These are phyloP conservation scores for Ceratocystiopsis minuta DNA, from an alignment of 2,329 filamentous ascomycete genomes.

Conservation along the genomic window DNA sequence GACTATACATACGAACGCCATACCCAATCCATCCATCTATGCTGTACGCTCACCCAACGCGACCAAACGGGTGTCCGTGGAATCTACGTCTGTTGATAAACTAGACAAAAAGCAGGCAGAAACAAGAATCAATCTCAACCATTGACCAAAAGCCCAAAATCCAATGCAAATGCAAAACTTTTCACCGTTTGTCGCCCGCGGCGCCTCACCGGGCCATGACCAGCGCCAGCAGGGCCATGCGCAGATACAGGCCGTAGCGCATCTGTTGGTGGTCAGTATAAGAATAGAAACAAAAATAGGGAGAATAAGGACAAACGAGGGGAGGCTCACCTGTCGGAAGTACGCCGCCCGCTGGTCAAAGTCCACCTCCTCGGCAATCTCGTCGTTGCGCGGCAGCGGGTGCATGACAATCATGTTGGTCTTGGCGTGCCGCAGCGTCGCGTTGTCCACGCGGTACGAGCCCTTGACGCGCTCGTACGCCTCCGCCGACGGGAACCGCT, in stretches of 20 bases:
- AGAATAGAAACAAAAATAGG: too few relatives aligned
- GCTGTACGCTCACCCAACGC: constrained; percentile 5
- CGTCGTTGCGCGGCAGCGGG: constrained; percentile 80
- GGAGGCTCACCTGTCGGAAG: constrained; percentile 80
- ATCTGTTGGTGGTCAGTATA: constrained; percentile 38
- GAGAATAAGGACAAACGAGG: too few relatives aligned
- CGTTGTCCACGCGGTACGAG: constrained; percentile 77
- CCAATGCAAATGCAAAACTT: constrained; percentile 3
- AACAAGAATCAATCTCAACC: not conserved
- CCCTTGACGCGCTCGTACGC: constrained; percentile 82
- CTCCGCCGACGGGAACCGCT: constrained; percentile 67
- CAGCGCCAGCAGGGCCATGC: constrained; percentile 90
- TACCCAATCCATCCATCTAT: constrained; percentile 2
- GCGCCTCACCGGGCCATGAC: constrained; percentile 54
- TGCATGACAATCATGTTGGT: constrained; percentile 87
- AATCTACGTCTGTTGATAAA: constrained; percentile 7
- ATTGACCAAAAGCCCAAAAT: too few relatives aligned
- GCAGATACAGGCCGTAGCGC: constrained; percentile 92
- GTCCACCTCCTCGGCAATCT: constrained; percentile 90
- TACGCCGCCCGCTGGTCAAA: constrained; percentile 94
- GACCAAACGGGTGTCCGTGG: constrained; percentile 2
- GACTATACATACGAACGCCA: constrained; percentile 4
- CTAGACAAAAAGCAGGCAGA: constrained; percentile 1
- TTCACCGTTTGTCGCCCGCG: too few relatives aligned
- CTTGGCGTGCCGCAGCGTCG: constrained; percentile 81